These are phyloP conservation scores for Quercus glauca DNA, from an alignment of 306 rosid genomes.

Conservation along the genomic window DNA sequence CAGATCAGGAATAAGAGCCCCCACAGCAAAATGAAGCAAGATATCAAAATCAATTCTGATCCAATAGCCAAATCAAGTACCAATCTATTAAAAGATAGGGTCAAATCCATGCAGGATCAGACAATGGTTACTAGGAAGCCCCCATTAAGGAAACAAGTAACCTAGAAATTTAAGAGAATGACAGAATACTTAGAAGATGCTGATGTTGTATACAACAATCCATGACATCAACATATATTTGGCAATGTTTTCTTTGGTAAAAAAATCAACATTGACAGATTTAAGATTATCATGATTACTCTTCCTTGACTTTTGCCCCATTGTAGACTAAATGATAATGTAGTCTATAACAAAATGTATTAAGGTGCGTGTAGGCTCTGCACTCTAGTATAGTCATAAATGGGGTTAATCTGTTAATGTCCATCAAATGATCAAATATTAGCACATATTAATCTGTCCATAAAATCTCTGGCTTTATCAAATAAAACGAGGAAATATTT, in stretches of 20 bases:
- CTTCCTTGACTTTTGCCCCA: background rate
- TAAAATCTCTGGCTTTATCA: background rate
- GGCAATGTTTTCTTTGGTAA: too few relatives aligned
- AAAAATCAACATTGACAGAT: background rate
- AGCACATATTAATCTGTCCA: background rate
- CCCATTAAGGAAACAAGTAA: background rate
- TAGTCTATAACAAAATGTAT: background rate
- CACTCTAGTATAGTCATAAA: background rate
- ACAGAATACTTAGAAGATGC: background rate
- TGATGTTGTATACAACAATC: background rate
- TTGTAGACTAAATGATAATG: background rate
- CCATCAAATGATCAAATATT: background rate
- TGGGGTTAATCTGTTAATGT: background rate
- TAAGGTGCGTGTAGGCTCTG: background rate
- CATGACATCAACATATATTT: background rate
- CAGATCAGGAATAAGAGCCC: background rate
- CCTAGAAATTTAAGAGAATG: background rate
- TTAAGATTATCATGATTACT: background rate
- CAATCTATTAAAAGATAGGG: background rate
- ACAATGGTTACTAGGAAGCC: background rate
- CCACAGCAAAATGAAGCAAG: background rate
- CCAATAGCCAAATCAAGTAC: background rate
- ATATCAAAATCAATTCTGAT: background rate
- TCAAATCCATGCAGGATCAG: background rate
- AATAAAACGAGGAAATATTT: background rate